Evolutionary conservation across 2,329 filamentous ascomycete species (phyloP).

Genomic region (Beauveria sp.): DNA sequence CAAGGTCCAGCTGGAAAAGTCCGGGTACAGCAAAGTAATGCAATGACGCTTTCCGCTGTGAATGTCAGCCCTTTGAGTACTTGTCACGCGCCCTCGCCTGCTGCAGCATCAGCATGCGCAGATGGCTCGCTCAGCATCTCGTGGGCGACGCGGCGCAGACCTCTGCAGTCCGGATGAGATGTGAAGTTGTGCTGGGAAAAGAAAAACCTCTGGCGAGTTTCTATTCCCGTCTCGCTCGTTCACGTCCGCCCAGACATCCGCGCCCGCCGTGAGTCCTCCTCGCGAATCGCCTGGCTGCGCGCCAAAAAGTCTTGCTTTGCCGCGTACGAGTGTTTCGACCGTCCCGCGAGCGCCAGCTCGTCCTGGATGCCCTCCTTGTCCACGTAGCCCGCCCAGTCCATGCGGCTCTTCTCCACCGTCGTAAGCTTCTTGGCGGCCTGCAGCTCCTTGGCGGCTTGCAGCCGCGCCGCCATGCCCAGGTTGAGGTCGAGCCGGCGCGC

Average conservation of each 20-base stretch:
- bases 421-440: constrained; percentile 59
- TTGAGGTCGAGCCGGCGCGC: constrained; percentile 48
- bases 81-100: not conserved
- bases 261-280: constrained; percentile 50
- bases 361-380: constrained; percentile 65
- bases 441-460: constrained; percentile 39
- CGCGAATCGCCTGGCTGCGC: constrained; percentile 54
- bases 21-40: not conserved
- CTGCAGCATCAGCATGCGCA: not conserved
- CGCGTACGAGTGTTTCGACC: constrained; percentile 56
- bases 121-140: not conserved
- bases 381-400: constrained; percentile 67
- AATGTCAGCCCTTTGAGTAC: not conserved
- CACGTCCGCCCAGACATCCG: constrained; percentile 35
- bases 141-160: not conserved
- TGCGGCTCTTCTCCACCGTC: constrained; percentile 63
- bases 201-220: no score
- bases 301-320: constrained; percentile 58
- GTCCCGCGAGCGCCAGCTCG: constrained; percentile 57
- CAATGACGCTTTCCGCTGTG: not conserved
- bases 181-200: no score
- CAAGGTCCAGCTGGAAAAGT: no score
- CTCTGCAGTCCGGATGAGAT: not conserved
- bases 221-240: not conserved
- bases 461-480: constrained; percentile 43